Evolutionary conservation across 371 early-diverging fungal genomes (phyloP).

Genomic region (Mucor velutinosus): DNA sequence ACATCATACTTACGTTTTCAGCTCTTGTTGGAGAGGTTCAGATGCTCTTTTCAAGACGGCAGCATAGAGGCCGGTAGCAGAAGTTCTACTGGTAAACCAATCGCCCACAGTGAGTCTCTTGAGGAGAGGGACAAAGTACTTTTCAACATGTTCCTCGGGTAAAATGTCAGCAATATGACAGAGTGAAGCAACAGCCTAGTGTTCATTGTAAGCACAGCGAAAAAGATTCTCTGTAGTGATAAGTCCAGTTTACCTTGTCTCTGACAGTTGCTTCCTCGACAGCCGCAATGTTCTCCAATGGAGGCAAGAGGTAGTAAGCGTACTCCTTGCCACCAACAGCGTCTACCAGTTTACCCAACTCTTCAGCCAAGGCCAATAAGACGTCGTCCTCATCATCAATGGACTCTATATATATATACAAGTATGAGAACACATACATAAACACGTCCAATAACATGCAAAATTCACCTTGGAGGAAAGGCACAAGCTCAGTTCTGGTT

Average conservation of each 20-base stretch:
- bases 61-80: conserved; percentile 92
- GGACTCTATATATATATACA: conserved; percentile 76
- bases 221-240: not conserved
- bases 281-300: conserved; percentile 94
- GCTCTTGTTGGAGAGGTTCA: conserved; percentile 78
- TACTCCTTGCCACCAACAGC: conserved; percentile 89
- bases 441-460: not conserved
- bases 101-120: conserved; percentile 90
- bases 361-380: conserved; percentile 90
- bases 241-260: conserved; percentile 74
- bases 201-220: not conserved
- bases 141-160: conserved; percentile 80
- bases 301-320: conserved; percentile 84
- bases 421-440: not conserved
- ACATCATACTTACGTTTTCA: conserved; percentile 51
- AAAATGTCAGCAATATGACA: conserved; percentile 77
- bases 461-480: conserved; percentile 90
- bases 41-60: conserved; percentile 74
- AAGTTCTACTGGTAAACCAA: conserved; percentile 97
- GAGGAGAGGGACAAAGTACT: conserved; percentile 87
- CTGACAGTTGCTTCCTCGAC: conserved; percentile 97
- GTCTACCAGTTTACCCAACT: conserved; percentile 88
- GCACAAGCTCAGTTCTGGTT: conserved; percentile 94
- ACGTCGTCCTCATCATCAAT: conserved; percentile 98
- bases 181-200: conserved; percentile 91